Percentiles rank a stretch among this genome's conserved stretches.
Evolutionary conservation across 2,329 filamentous ascomycete genomes (phyloP).

Genomic region (Epichloe bromicola): DNA sequence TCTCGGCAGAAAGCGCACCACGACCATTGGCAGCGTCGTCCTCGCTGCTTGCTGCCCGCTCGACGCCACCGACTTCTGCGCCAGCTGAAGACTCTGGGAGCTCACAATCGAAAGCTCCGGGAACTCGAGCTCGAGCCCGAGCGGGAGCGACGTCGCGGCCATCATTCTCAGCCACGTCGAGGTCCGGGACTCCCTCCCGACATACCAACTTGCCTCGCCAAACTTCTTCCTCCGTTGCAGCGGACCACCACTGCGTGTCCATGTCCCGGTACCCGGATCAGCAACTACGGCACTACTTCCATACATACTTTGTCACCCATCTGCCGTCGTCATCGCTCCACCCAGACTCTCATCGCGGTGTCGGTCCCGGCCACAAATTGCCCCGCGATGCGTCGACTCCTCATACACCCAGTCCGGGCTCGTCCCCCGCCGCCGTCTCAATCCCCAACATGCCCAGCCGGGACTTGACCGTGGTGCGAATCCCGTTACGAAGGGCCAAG

Average conservation of each 20-base stretch:
- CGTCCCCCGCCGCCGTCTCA: conserved; percentile 46
- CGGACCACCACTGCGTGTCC: neutral
- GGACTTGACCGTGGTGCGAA: conserved; percentile 87
- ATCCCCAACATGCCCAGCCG: conserved; percentile 47
- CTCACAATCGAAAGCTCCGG: neutral
- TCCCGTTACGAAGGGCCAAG: conserved; percentile 84
- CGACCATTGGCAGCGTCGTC: conserved; percentile 1
- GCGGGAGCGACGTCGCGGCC: neutral
- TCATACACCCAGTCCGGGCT: conserved; percentile 45
- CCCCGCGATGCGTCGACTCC: conserved; percentile 75
- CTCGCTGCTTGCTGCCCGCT: neutral
- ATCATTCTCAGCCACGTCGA: neutral
- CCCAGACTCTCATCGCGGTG: conserved; percentile 58
- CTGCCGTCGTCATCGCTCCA: conserved; percentile 86
- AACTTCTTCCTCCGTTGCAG: neutral
- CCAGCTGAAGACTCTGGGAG: neutral
- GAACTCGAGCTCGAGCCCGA: too few relatives aligned
- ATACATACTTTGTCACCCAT: conserved; percentile 96
- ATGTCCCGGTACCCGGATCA: neutral
- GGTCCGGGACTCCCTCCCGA: neutral
- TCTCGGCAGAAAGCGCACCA: conserved; percentile 6
- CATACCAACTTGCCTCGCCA: neutral
- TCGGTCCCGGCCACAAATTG: conserved; percentile 67
- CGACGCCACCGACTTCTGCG: neutral
- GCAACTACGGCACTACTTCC: conserved; percentile 39